Base-by-base conservation (phyloP, 768 basidiomycete genomes). In the Russula ochroleuca region DNA sequence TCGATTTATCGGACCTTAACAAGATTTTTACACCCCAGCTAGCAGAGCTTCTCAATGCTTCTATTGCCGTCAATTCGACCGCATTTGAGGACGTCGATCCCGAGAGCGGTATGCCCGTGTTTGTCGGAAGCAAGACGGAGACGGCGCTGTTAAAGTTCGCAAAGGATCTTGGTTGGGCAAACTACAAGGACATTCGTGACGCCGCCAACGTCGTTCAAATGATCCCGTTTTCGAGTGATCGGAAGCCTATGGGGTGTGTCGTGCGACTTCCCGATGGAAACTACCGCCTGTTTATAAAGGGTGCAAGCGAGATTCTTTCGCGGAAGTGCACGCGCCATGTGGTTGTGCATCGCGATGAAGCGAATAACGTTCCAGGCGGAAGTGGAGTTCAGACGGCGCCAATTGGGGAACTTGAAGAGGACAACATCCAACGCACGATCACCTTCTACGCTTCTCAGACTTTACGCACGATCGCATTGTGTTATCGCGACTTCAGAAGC, bases 371-470 rank as follows among this genome's bases (percentile, higher is more conserved):
- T 28, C 73, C 71, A 0, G 57, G 58, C 21, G 51, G 58, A 14
- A 69, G 69, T 35, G 71, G 67, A 15, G 74, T 95, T 49, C 81
- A 86, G 72, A 85, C 83, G 2, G 75, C 72, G 62, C 73, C 74
- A 1, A 92, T 98, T 62, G 85, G 85, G 69, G 78, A 82, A 10
- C 76, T 86, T 19, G 84, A 87, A 17, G 78, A 80, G 63, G 87
- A 89, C 70, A 98, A 98, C 72, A 92, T 98, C 72, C 83, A 81
- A 31, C 83, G 92, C 52, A 98, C 96, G 15, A 98, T 95, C 75
- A 95, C 96, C 68, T 96, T 97, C 76, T 98, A 99, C 73, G 95
- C 95, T 70, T 95, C 95, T 74, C 96, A 98, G 77, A 90, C 86
- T 15, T 85, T 98, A 11, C 85, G 96, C 55, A 98, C 97, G 2